A percentile compares a stretch with the other conserved stretches of the same genome.
Evolutionary conservation across 495 filamentous ascomycete genomes (phyloP).

Genomic region (Aspergillus cavernicola): DNA sequence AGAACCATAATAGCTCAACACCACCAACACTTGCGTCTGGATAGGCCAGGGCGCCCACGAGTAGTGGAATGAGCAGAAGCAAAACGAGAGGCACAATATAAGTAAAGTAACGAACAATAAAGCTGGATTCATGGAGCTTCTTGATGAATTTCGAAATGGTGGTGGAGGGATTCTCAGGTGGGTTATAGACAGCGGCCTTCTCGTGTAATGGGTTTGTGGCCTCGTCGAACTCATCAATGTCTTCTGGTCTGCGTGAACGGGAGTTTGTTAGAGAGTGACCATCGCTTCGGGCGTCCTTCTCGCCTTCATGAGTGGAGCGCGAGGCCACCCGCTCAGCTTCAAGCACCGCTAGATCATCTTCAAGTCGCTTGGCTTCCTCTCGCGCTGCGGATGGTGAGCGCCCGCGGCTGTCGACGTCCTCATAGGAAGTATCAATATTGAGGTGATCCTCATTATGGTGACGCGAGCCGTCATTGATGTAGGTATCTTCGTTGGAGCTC

Average conservation of each 20-base stretch:
- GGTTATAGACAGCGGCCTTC: slow-evolving; percentile 63
- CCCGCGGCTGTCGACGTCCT: slow-evolving; percentile 24
- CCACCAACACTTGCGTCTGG: slow-evolving; percentile 67
- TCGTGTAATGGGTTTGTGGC: slow-evolving; percentile 72
- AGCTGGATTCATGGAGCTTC: slow-evolving; percentile 67
- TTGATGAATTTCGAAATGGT: slow-evolving; percentile 60
- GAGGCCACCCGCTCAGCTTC: slow-evolving; percentile 76
- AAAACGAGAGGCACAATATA: slow-evolving; percentile 77
- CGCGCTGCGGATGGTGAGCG: slow-evolving; percentile 51
- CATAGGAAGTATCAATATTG: slow-evolving; percentile 32
- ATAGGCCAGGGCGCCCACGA: slow-evolving; percentile 69
- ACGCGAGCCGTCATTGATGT: slow-evolving; percentile 28
- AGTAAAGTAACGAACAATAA: slow-evolving; percentile 77
- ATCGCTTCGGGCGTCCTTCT: slow-evolving; percentile 34
- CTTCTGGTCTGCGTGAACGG: slow-evolving; percentile 49
- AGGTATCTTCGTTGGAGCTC: slow-evolving; percentile 38
- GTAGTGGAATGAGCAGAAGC: slow-evolving; percentile 74
- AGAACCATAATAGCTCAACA: slow-evolving; percentile 82
- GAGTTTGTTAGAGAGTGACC: slow-evolving; percentile 44
- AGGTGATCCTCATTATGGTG: slow-evolving; percentile 27
- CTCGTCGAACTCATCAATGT: slow-evolving; percentile 81
- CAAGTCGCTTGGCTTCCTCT: slow-evolving; percentile 68
- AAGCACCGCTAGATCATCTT: slow-evolving; percentile 81
- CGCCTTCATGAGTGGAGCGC: slow-evolving; percentile 42
- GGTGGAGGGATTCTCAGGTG: slow-evolving; percentile 62